Evolutionary conservation across 768 basidiomycete genomes (phyloP), one percentile per base, ranked within the genome.

Genomic region (Grammothele lineata): DNA sequence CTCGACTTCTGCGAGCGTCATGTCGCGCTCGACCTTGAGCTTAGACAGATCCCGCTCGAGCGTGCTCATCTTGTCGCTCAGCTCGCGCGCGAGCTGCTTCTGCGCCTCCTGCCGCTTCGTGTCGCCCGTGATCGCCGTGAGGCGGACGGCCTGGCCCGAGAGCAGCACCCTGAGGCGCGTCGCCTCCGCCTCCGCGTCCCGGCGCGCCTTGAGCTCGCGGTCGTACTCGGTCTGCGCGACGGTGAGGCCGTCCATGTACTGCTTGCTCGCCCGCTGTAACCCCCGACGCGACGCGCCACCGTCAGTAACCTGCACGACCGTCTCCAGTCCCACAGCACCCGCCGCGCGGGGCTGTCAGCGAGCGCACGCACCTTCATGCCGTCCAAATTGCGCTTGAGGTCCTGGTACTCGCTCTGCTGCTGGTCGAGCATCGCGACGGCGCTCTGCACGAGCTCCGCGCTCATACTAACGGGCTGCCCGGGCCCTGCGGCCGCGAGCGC

Each of bases 191-290:
- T 98, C 93, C 1, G 90, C 87, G 53, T 97, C 93, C 15, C 90
- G 81, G 17, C 95, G 80, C 18, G 85, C 81, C 47, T 87, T 83
- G 27, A 93, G 74, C 65, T 98, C 96, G 42, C 81, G 81, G 61
- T 97, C 94, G 62, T 95, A 97, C 62, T 98, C 96, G 35, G 86
- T 85, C 57, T 93, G 89, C 2, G 95, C 93, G 21, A 94, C 92
- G 0, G 84, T 85, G 34, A 99, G 71, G 34, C 96, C 96, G 52
- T 93, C 87, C 45, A 93, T 88, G 51, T 89, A 94, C 54, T 92
- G 88, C 54, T 88, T 87, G 61, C 92, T 96, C 39, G 88, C 83
- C 40, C 95, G 75, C 95, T 99, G 61, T 25, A 37, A n/a, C n/a
- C n/a, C n/a, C n/a, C n/a, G n/a, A 25, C 4, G 17, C 32, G 18